Evolutionary conservation across 257 asterid species (phyloP).

Genomic region (Plantago ovata): DNA sequence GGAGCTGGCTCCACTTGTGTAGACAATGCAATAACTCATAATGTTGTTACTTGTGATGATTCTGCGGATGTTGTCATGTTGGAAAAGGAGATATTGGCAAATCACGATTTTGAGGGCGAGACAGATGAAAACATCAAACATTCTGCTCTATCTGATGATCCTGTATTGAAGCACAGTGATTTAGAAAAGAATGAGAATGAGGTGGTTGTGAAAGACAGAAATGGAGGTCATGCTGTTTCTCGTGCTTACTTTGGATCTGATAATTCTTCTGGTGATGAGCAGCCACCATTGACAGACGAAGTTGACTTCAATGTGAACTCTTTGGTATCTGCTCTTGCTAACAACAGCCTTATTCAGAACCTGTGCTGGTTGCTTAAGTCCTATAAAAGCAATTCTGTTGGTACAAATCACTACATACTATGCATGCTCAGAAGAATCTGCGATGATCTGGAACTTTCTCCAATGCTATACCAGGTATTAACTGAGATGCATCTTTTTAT

Average conservation of each 20-base stretch:
- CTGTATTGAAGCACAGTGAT: conserved; percentile 25
- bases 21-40: conserved; percentile 31
- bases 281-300: conserved; percentile 51
- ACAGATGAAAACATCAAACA: conserved; percentile 31
- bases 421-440: conserved; percentile 65
- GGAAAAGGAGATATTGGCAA: conserved; percentile 30
- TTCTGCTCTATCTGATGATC: conserved; percentile 34
- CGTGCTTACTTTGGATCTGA: conserved; percentile 46
- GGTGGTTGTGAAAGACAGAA: conserved; percentile 36
- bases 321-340: conserved; percentile 74
- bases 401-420: conserved; percentile 70
- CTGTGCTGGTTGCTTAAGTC: conserved; percentile 87
- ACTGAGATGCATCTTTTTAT: conserved; percentile 7
- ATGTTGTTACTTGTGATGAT: conserved; percentile 32
- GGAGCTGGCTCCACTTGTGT: conserved; percentile 30
- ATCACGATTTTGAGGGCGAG: conserved; percentile 28
- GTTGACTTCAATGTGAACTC: conserved; percentile 75
- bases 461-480: conserved; percentile 93
- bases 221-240: conserved; percentile 27
- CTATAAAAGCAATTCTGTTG: conserved; percentile 71
- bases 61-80: conserved; percentile 34
- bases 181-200: conserved; percentile 27
- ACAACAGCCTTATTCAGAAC: conserved; percentile 57
- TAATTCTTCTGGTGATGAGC: conserved; percentile 74
- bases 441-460: conserved; percentile 86